Evolutionary conservation across 2,329 filamentous ascomycete species (phyloP).

Genomic region (Verticillium tricorpus): DNA sequence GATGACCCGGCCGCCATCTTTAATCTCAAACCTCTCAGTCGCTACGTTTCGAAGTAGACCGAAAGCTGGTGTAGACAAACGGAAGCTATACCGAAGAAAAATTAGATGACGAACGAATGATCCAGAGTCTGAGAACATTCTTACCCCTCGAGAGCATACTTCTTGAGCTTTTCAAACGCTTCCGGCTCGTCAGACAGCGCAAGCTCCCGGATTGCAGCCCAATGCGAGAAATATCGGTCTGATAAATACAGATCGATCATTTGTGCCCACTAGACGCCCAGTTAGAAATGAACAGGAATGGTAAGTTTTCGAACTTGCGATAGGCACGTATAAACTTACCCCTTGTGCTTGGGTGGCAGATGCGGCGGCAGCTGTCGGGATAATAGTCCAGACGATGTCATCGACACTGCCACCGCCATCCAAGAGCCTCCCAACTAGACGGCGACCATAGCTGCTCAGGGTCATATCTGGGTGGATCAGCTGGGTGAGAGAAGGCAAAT

Average conservation of each 20-base stretch:
- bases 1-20: slow-evolving; percentile 20
- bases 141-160: slow-evolving; percentile 41
- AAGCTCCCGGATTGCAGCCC: slow-evolving; percentile 42
- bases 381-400: slow-evolving; percentile 52
- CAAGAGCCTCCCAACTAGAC: slow-evolving; percentile 51
- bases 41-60: slow-evolving; percentile 40
- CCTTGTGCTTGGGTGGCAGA: slow-evolving; percentile 53
- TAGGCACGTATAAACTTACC: neutral
- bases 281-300: slow-evolving; percentile 34
- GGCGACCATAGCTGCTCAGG: slow-evolving; percentile 53
- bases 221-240: slow-evolving; percentile 36
- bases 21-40: slow-evolving; percentile 24
- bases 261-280: slow-evolving; percentile 35
- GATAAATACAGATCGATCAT: slow-evolving; percentile 47
- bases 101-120: neutral
- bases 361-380: slow-evolving; percentile 52
- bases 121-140: neutral
- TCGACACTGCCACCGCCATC: slow-evolving; percentile 46
- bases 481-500: neutral
- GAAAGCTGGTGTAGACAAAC: slow-evolving; percentile 42
- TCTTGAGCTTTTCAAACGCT: slow-evolving; percentile 39
- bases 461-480: slow-evolving; percentile 5
- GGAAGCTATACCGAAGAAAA: slow-evolving; percentile 22
- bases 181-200: slow-evolving; percentile 36
- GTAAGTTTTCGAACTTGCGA: slow-evolving; percentile 11